A percentile compares a stretch with the other conserved stretches of the same genome.
Conservation (phyloP, 2,329 filamentous ascomycete species). For the Penicillium sp. region DNA sequence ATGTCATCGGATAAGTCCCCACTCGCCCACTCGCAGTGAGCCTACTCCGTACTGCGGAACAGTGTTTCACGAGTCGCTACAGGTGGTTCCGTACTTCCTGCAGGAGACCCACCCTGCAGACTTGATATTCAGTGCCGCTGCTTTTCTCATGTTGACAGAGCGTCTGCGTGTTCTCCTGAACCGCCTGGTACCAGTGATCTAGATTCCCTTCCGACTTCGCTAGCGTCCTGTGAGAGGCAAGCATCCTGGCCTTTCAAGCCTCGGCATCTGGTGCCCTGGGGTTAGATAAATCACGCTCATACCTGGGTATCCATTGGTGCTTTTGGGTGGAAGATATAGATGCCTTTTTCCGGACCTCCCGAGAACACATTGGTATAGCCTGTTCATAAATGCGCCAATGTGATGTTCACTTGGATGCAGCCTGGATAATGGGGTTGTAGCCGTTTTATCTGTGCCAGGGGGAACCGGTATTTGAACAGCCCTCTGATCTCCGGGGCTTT, state of each 20-base stretch:
- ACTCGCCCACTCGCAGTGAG: background rate
- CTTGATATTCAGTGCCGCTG: background rate
- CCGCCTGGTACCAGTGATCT: constrained; percentile 10
- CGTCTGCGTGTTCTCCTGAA: constrained; percentile 15
- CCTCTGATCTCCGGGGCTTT: background rate
- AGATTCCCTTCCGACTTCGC: constrained; percentile 14
- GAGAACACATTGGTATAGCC: constrained; percentile 7
- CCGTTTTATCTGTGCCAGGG: background rate
- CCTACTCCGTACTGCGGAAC: no score
- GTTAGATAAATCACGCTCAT: constrained; percentile 18
- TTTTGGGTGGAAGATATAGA: constrained; percentile 17
- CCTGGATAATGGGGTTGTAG: background rate
- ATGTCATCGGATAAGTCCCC: constrained; percentile 3
- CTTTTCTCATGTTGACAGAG: constrained; percentile 15
- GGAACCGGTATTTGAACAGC: background rate
- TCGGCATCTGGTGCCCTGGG: constrained; percentile 12
- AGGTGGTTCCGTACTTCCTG: background rate
- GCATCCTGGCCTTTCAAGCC: constrained; percentile 11
- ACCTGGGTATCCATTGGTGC: constrained; percentile 1
- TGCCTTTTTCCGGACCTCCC: constrained; percentile 16
- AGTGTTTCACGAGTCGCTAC: background rate
- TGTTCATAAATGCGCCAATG: background rate
- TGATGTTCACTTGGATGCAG: background rate
- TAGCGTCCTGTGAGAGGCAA: constrained; percentile 12
- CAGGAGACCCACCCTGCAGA: background rate